Conservation (phyloP, 2,329 filamentous ascomycete species). For the Penicillium italicum region DNA sequence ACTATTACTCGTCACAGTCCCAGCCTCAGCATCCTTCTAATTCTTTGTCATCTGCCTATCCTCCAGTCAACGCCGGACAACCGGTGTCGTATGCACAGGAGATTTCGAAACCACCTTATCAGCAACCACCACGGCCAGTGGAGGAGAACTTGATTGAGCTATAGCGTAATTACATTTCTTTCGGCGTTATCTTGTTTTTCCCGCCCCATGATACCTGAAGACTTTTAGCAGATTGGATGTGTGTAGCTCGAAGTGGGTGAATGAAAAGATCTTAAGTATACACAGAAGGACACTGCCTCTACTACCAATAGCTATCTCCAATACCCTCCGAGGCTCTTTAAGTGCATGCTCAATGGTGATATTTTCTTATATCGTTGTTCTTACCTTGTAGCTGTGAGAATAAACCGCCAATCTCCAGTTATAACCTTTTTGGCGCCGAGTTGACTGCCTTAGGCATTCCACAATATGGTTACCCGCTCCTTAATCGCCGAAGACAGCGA, state of each 20-base stretch:
- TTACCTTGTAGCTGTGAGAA: background rate
- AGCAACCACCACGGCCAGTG: conserved; percentile 19
- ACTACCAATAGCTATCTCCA: background rate
- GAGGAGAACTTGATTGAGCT: conserved; percentile 28
- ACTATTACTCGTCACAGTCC: conserved; percentile 15
- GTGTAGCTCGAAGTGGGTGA: conserved; percentile 5
- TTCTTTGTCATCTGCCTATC: conserved; percentile 14
- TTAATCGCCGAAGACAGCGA: conserved; percentile 20
- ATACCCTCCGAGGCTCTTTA: background rate
- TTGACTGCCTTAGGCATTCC: background rate
- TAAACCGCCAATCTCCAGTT: no score
- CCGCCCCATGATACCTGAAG: conserved; percentile 23
- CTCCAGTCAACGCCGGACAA: conserved; percentile 17
- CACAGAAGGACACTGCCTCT: background rate
- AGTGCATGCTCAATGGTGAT: background rate
- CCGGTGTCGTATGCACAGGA: conserved; percentile 20
- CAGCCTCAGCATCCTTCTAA: conserved; percentile 13
- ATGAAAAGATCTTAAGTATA: background rate
- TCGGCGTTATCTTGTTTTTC: conserved; percentile 1
- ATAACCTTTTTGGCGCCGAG: background rate
- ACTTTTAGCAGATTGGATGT: conserved; percentile 12
- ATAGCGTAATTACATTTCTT: conserved; percentile 15
- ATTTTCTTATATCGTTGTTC: no score
- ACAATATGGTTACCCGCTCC: conserved; percentile 12
- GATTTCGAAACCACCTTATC: conserved; percentile 12